These are phyloP conservation scores for Pseudogymnoascus sp. DNA, from an alignment of 2,329 filamentous ascomycete species.

Conservation along the genomic window DNA sequence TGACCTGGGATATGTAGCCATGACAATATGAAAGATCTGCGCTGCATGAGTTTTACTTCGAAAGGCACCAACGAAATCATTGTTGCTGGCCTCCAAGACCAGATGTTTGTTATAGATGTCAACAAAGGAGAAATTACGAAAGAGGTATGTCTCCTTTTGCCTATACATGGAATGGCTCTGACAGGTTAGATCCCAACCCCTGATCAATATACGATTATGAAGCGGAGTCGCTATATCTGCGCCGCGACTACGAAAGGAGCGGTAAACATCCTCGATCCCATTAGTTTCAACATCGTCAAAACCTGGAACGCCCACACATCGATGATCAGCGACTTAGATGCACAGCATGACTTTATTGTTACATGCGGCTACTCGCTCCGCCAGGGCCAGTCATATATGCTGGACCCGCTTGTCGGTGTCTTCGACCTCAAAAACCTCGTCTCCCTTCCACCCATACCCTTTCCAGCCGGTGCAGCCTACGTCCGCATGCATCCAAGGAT, in stretches of 20 bases:
- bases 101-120: slow-evolving; percentile 71
- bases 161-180: slow-evolving; percentile 20
- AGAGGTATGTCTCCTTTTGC: slow-evolving; percentile 39
- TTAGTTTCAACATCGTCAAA: slow-evolving; percentile 70
- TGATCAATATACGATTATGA: slow-evolving; percentile 85
- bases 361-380: slow-evolving; percentile 90
- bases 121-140: slow-evolving; percentile 66
- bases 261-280: slow-evolving; percentile 79
- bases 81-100: slow-evolving; percentile 76
- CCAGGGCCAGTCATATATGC: slow-evolving; percentile 70
- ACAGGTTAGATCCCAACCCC: slow-evolving; percentile 56
- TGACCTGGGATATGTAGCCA: slow-evolving; percentile 40
- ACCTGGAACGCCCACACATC: slow-evolving; percentile 86
- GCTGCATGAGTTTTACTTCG: slow-evolving; percentile 92
- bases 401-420: slow-evolving; percentile 89
- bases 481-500: slow-evolving; percentile 95
- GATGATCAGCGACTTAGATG: slow-evolving; percentile 93
- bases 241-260: slow-evolving; percentile 77
- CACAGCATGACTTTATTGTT: slow-evolving; percentile 87
- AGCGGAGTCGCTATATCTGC: slow-evolving; percentile 81
- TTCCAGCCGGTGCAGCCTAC: slow-evolving; percentile 84
- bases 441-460: slow-evolving; percentile 84
- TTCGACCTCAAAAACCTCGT: slow-evolving; percentile 89
- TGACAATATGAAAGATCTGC: slow-evolving; percentile 74
- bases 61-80: slow-evolving; percentile 77